phyloP scores from a whole-genome alignment of 2,329 filamentous ascomycete genomes.

The Penicillium sp. region DNA sequence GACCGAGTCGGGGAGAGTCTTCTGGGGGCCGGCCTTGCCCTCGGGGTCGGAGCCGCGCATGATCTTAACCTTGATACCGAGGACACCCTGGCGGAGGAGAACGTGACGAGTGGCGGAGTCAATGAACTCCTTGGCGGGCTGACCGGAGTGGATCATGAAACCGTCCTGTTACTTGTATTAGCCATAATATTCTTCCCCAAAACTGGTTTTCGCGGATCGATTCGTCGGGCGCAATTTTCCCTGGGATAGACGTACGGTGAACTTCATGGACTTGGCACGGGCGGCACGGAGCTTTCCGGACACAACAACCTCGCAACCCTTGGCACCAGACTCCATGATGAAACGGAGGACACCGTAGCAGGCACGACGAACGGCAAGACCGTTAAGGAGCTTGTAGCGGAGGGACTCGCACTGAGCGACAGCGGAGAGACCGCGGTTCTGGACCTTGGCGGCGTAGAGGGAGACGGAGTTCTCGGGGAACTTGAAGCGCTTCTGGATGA shows the following conservation, averaged over 20 bases:
- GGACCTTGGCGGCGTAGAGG: slow-evolving; percentile 99
- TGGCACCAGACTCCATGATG: slow-evolving; percentile 99
- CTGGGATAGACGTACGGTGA: slow-evolving; percentile 68
- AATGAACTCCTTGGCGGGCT: slow-evolving; percentile 99
- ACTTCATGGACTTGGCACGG: slow-evolving; percentile 99
- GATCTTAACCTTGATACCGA: slow-evolving; percentile 99
- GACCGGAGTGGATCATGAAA: slow-evolving; percentile 99
- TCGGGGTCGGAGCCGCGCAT: slow-evolving; percentile 99
- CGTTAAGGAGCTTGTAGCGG: slow-evolving; percentile 99
- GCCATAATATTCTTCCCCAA: background rate
- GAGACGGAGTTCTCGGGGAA: slow-evolving; percentile 99
- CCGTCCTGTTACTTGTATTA: slow-evolving; percentile 61
- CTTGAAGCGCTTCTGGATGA: slow-evolving; percentile 99
- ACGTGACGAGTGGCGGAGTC: slow-evolving; percentile 98
- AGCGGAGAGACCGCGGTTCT: slow-evolving; percentile 99
- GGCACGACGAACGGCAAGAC: slow-evolving; percentile 94
- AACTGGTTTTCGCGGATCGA: background rate
- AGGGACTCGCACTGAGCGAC: slow-evolving; percentile 99
- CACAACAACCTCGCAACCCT: slow-evolving; percentile 99
- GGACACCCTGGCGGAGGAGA: slow-evolving; percentile 98
- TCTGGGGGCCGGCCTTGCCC: slow-evolving; percentile 96
- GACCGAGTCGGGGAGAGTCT: slow-evolving; percentile 96
- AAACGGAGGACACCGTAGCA: slow-evolving; percentile 99
- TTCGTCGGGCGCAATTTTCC: background rate
- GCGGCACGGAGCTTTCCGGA: slow-evolving; percentile 98